Evolutionary conservation across 2,329 filamentous ascomycete genomes (phyloP).

Genomic region (Diplodia mutila): DNA sequence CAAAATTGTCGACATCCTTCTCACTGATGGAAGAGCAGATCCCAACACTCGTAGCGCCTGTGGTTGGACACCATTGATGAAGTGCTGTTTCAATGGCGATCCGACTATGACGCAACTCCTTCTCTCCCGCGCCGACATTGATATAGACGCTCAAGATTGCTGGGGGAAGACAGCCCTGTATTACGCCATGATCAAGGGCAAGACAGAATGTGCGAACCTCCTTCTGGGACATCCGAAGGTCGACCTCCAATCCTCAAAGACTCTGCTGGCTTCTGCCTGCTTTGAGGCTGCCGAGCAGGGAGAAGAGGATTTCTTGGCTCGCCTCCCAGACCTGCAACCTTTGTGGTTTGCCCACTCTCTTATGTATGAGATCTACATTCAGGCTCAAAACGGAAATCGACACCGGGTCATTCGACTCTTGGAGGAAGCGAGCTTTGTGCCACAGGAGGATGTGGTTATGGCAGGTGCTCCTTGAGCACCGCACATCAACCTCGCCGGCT

Average conservation of each 20-base stretch:
- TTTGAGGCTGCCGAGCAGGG: not conserved
- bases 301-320: not conserved
- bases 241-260: not conserved
- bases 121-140: not conserved
- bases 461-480: too few relatives aligned
- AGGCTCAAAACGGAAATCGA: not conserved
- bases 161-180: not conserved
- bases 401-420: not conserved
- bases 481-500: too few relatives aligned
- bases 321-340: not conserved
- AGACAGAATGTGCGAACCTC: not conserved
- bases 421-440: not conserved
- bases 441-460: not conserved
- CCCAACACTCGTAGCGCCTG: not conserved
- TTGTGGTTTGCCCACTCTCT: not conserved
- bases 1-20: not conserved
- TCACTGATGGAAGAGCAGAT: not conserved
- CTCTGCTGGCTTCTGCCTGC: not conserved
- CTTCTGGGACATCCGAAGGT: not conserved
- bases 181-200: not conserved
- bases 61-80: not conserved
- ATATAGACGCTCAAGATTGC: not conserved
- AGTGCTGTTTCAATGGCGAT: too few relatives aligned
- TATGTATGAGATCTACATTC: not conserved
- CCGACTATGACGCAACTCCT: not conserved